Evolutionary conservation across 352 stramenopile species (phyloP).

Genomic region (Globisporangium cystogenes): DNA sequence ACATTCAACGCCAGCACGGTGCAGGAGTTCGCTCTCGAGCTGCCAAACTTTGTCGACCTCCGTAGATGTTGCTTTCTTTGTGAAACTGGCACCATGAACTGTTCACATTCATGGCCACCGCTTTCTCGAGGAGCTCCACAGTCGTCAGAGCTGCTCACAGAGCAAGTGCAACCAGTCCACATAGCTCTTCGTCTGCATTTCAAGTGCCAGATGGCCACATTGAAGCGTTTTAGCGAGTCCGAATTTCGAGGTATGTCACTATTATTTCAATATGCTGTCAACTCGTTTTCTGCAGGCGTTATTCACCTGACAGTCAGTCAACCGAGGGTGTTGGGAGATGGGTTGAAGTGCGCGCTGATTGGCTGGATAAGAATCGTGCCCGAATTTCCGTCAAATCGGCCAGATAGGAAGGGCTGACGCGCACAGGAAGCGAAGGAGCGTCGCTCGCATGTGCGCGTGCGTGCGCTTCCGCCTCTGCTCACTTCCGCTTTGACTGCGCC

Average conservation of each 20-base stretch:
- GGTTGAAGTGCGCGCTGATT: neutral
- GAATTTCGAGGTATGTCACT: neutral
- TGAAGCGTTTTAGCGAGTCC: neutral
- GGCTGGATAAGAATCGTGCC: neutral
- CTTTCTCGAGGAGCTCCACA: too few species aligned
- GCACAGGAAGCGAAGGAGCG: neutral
- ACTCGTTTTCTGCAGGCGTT: neutral
- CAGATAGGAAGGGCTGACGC: slow-evolving; percentile 4
- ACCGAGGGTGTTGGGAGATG: neutral
- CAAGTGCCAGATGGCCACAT: neutral
- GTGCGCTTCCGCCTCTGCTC: neutral
- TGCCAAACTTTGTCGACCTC: too few species aligned
- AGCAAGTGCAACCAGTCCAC: too few species aligned
- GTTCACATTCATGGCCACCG: too few species aligned
- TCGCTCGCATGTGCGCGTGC: neutral
- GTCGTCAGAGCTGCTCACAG: too few species aligned
- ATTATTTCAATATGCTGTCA: neutral
- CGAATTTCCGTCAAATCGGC: slow-evolving; percentile 1
- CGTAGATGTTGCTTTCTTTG: too few species aligned
- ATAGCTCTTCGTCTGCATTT: too few species aligned
- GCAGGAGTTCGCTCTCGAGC: too few species aligned
- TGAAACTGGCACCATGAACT: too few species aligned
- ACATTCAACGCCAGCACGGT: too few species aligned
- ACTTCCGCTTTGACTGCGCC: neutral
- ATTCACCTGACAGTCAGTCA: neutral